Evolutionary conservation across 2,329 filamentous ascomycete genomes (phyloP).

Genomic region (Ilyonectria sp.): DNA sequence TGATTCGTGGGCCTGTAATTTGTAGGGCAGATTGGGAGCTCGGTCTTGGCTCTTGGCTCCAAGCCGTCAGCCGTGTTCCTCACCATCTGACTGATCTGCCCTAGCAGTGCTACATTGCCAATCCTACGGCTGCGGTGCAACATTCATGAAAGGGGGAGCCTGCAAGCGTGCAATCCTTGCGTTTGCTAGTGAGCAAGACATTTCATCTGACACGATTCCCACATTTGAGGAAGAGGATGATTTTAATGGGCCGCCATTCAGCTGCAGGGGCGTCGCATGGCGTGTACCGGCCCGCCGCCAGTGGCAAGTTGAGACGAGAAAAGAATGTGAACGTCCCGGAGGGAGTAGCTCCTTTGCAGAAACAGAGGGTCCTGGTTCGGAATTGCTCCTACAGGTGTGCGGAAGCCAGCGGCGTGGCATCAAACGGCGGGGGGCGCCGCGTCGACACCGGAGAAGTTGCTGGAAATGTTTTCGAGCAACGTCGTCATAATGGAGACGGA

Average conservation of each 20-base stretch:
- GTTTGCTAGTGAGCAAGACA: slow-evolving; percentile 14
- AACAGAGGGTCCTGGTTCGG: neutral
- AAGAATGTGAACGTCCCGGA: neutral
- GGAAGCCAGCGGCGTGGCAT: neutral
- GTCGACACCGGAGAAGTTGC: neutral
- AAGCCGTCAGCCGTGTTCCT: slow-evolving; percentile 22
- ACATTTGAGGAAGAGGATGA: slow-evolving; percentile 16
- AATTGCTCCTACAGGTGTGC: neutral
- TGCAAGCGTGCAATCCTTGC: slow-evolving; percentile 18
- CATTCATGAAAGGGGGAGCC: slow-evolving; percentile 6
- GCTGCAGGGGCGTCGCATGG: slow-evolving; percentile 28
- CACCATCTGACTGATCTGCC: neutral
- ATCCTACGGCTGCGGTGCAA: neutral
- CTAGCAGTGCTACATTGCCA: slow-evolving; percentile 12
- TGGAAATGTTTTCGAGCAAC: slow-evolving; percentile 5
- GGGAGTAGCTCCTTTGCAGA: neutral
- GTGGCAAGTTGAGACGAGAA: slow-evolving; percentile 18
- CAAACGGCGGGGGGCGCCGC: neutral
- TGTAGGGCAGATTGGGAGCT: slow-evolving; percentile 6
- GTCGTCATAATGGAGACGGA: slow-evolving; percentile 19
- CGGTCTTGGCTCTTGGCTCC: slow-evolving; percentile 5
- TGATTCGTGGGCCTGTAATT: slow-evolving; percentile 19
- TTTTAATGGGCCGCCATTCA: slow-evolving; percentile 20
- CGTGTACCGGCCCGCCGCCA: neutral
- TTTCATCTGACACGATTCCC: slow-evolving; percentile 25